Percentiles rank a stretch among this genome's conserved stretches.
Evolutionary conservation across 495 filamentous ascomycete species (phyloP).

Genomic region (Aspergillus homomorphus): DNA sequence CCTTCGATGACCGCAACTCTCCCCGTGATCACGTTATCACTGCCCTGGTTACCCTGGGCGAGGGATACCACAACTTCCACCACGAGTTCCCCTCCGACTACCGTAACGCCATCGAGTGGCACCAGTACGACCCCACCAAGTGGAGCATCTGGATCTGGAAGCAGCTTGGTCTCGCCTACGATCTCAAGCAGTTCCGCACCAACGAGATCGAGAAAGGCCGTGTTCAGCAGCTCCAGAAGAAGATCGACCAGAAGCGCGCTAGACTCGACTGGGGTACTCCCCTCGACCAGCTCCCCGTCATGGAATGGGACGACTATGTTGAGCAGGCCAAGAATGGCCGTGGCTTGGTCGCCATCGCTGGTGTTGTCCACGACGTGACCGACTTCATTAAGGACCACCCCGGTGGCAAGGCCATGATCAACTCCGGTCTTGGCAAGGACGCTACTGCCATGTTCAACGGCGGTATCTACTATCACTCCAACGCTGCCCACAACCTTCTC

Average conservation of each 20-base stretch:
- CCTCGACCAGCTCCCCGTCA: conserved; percentile 78
- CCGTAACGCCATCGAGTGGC: conserved; percentile 89
- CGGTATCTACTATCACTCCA: conserved; percentile 87
- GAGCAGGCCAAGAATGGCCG: conserved; percentile 61
- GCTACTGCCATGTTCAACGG: conserved; percentile 94
- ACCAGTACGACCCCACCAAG: conserved; percentile 94
- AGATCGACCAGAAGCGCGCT: conserved; percentile 79
- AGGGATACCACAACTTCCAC: conserved; percentile 96
- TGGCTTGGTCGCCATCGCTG: conserved; percentile 73
- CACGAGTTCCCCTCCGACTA: conserved; percentile 95
- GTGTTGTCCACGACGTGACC: conserved; percentile 83
- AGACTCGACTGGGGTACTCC: conserved; percentile 85
- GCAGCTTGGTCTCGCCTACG: conserved; percentile 78
- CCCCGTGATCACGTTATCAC: conserved; percentile 87
- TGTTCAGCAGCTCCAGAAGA: conserved; percentile 88
- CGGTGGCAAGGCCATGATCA: conserved; percentile 82
- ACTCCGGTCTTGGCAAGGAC: conserved; percentile 79
- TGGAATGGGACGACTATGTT: conserved; percentile 84
- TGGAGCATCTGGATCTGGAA: conserved; percentile 86
- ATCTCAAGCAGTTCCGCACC: conserved; percentile 82
- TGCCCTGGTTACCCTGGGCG: conserved; percentile 80
- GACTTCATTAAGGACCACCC: conserved; percentile 86
- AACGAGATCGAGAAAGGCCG: conserved; percentile 95
- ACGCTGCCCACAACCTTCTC: conserved; percentile 87
- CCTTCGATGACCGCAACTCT: conserved; percentile 90